A percentile compares a stretch with the other conserved stretches of the same genome.
Conservation (phyloP, 805 yeast genomes). For the Wickerhamiella shivajii region DNA sequence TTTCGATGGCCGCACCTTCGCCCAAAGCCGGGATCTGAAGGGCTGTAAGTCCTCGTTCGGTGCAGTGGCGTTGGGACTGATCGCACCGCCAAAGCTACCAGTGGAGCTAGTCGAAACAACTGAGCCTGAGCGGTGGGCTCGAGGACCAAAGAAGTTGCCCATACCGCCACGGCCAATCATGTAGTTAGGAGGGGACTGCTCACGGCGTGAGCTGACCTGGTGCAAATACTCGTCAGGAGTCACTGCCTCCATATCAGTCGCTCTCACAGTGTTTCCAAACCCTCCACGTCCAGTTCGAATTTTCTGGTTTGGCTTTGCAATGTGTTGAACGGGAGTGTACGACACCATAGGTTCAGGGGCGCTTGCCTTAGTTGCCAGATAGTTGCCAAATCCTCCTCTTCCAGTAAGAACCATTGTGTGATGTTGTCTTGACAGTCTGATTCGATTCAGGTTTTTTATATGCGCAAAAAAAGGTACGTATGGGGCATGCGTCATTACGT, state of each 20-base stretch:
- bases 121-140: neutral
- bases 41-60: conserved; percentile 5
- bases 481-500: no score
- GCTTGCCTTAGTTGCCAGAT: conserved; percentile 8
- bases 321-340: conserved; percentile 26
- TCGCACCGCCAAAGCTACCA: neutral
- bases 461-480: no score
- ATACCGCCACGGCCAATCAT: conserved; percentile 27
- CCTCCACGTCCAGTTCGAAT: conserved; percentile 29
- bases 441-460: no score
- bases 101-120: neutral
- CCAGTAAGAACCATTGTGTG: conserved; percentile 21
- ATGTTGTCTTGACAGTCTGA: no score
- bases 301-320: conserved; percentile 22
- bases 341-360: conserved; percentile 4
- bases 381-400: conserved; percentile 24
- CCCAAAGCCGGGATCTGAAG: conserved; percentile 8
- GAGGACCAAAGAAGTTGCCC: conserved; percentile 21
- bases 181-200: conserved; percentile 22
- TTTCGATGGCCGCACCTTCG: conserved; percentile 5
- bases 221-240: conserved; percentile 24
- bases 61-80: conserved; percentile 6
- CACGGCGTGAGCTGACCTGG: conserved; percentile 25
- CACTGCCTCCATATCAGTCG: conserved; percentile 19
- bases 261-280: conserved; percentile 24